Conservation (phyloP, 805 yeast species). For the Ogataea chonburiensis region DNA sequence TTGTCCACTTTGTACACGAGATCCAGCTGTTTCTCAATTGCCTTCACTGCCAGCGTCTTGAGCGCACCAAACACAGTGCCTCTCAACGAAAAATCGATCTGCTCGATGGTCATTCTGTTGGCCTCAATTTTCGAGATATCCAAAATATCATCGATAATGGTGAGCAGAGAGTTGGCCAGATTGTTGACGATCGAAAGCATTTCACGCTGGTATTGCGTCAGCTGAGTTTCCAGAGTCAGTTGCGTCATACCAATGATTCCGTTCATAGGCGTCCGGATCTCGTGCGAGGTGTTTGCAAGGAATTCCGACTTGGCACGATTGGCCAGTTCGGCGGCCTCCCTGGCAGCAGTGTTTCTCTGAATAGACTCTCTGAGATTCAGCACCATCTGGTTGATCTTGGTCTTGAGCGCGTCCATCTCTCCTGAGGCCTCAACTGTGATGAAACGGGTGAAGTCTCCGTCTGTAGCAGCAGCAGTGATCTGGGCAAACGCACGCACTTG, state of each 20-base stretch:
- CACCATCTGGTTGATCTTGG: slow-evolving; percentile 77
- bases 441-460: slow-evolving; percentile 87
- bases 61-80: slow-evolving; percentile 89
- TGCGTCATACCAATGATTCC: slow-evolving; percentile 95
- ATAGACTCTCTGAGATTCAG: slow-evolving; percentile 82
- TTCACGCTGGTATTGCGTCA: slow-evolving; percentile 88
- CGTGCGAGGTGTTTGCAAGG: slow-evolving; percentile 85
- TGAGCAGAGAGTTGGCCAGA: slow-evolving; percentile 78
- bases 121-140: slow-evolving; percentile 95
- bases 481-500: slow-evolving; percentile 94
- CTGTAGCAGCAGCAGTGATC: slow-evolving; percentile 91
- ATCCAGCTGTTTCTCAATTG: slow-evolving; percentile 81
- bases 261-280: slow-evolving; percentile 87
- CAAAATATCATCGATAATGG: slow-evolving; percentile 85
- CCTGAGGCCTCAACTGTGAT: slow-evolving; percentile 91
- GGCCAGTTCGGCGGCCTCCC: slow-evolving; percentile 92
- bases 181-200: slow-evolving; percentile 89
- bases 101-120: slow-evolving; percentile 88
- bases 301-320: slow-evolving; percentile 88
- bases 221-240: slow-evolving; percentile 80
- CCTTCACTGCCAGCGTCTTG: slow-evolving; percentile 85
- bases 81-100: slow-evolving; percentile 80
- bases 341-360: slow-evolving; percentile 87
- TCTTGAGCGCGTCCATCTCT: slow-evolving; percentile 76
- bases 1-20: slow-evolving; percentile 79